Conservation (phyloP, 805 yeast genomes). For the Ogataea zsoltii region DNA sequence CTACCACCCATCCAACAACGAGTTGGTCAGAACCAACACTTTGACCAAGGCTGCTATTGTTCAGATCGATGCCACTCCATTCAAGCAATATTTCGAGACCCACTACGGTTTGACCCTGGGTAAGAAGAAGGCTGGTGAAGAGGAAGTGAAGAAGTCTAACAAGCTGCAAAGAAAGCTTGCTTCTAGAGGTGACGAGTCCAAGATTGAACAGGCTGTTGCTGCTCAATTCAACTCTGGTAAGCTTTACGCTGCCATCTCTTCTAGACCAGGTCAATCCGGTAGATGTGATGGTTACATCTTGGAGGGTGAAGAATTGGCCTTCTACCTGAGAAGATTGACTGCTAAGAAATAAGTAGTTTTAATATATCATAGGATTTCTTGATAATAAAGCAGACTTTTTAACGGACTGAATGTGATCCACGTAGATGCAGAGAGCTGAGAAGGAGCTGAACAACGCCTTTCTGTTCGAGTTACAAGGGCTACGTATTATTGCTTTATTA, state of each 20-base stretch:
- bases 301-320: constrained; percentile 99
- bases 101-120: constrained; percentile 95
- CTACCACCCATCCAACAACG: constrained; percentile 99
- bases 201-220: constrained; percentile 88
- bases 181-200: constrained; percentile 81
- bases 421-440: no score
- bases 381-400: constrained; percentile 15
- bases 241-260: constrained; percentile 96
- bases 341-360: constrained; percentile 83
- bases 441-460: no score
- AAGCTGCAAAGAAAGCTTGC: constrained; percentile 91
- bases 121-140: constrained; percentile 74
- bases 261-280: constrained; percentile 99
- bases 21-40: constrained; percentile 99
- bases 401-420: no score
- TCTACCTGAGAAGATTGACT: constrained; percentile 99
- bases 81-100: constrained; percentile 98
- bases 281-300: constrained; percentile 99
- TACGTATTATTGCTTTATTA: no score
- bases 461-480: no score
- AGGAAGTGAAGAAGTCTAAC: constrained; percentile 66
- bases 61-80: constrained; percentile 99
- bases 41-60: constrained; percentile 98
- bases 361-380: constrained; percentile 7
- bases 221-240: constrained; percentile 98